Evolutionary conservation across 2,329 filamentous ascomycete species (phyloP).

Genomic region (Macroventuria anomochaeta): DNA sequence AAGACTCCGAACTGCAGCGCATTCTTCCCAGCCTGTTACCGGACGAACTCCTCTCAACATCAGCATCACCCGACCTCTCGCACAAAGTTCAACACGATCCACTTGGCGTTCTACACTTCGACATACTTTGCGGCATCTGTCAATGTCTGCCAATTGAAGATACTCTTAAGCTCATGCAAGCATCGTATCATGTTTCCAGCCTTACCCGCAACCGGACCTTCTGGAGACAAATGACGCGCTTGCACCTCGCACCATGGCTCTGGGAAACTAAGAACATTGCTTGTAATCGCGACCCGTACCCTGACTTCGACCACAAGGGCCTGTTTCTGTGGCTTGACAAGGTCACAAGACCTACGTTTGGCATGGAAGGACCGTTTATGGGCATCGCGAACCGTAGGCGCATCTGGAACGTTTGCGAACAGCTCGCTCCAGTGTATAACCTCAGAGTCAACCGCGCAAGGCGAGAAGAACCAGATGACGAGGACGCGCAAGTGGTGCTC

Average conservation of each 20-base stretch:
- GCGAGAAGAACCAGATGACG: background rate
- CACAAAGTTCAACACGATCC: conserved; percentile 22
- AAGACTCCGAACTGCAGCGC: conserved; percentile 2
- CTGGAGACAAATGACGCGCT: conserved; percentile 24
- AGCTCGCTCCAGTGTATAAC: conserved; percentile 10
- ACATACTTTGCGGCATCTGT: conserved; percentile 19
- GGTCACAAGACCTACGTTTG: conserved; percentile 21
- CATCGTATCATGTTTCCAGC: conserved; percentile 19
- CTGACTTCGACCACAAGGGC: conserved; percentile 23
- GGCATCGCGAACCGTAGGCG: conserved; percentile 43
- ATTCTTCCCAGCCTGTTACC: conserved; percentile 14
- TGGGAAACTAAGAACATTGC: conserved; percentile 12
- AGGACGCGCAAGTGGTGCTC: conserved; percentile 19
- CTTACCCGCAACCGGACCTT: conserved; percentile 14
- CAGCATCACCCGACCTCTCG: background rate
- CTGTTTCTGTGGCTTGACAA: conserved; percentile 33
- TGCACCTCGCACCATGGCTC: conserved; percentile 24
- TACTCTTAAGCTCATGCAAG: conserved; percentile 19
- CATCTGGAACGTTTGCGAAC: conserved; percentile 33
- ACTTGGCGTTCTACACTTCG: conserved; percentile 19
- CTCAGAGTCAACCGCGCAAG: too few relatives aligned
- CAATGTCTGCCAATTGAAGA: conserved; percentile 11
- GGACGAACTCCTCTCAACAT: background rate
- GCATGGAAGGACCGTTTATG: conserved; percentile 34
- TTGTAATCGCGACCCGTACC: background rate